These are phyloP conservation scores for Phytopythium aichiense DNA, from an alignment of 352 stramenopile species.

Conservation along the genomic window DNA sequence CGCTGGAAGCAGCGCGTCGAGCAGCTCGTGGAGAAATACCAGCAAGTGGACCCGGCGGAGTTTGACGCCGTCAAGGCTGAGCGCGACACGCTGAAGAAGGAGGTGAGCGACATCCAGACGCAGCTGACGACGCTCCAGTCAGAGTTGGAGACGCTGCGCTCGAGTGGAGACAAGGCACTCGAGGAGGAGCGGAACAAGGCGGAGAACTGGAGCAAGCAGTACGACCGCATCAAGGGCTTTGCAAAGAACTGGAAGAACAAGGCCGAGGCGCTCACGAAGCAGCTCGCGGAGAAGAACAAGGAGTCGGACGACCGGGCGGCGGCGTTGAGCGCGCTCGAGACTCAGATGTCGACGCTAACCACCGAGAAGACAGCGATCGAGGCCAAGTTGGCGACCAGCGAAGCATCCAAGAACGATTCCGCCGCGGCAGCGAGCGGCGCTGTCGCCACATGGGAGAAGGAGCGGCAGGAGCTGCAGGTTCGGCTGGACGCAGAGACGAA, in stretches of 20 bases:
- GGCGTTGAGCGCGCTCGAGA: constrained; percentile 31
- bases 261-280: constrained; percentile 56
- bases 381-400: constrained; percentile 32
- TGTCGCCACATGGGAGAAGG: constrained; percentile 46
- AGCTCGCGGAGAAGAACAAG: constrained; percentile 67
- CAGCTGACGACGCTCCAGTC: constrained; percentile 31
- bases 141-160: constrained; percentile 47
- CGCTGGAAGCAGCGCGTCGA: constrained; percentile 80
- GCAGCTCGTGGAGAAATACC: constrained; percentile 80
- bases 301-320: constrained; percentile 44
- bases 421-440: constrained; percentile 24
- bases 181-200: constrained; percentile 65
- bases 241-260: constrained; percentile 84
- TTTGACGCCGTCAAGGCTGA: constrained; percentile 67
- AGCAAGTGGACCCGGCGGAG: constrained; percentile 71
- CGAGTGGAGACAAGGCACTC: constrained; percentile 38
- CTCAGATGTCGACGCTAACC: constrained; percentile 21
- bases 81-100: constrained; percentile 42
- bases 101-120: constrained; percentile 39
- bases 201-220: constrained; percentile 71
- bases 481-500: constrained; percentile 65
- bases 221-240: constrained; percentile 77
- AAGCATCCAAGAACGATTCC: constrained; percentile 35
- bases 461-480: constrained; percentile 47
- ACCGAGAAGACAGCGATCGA: constrained; percentile 44